Base-by-base conservation (phyloP, 2,329 filamentous ascomycete genomes). In the Podosphaera fusca region DNA sequence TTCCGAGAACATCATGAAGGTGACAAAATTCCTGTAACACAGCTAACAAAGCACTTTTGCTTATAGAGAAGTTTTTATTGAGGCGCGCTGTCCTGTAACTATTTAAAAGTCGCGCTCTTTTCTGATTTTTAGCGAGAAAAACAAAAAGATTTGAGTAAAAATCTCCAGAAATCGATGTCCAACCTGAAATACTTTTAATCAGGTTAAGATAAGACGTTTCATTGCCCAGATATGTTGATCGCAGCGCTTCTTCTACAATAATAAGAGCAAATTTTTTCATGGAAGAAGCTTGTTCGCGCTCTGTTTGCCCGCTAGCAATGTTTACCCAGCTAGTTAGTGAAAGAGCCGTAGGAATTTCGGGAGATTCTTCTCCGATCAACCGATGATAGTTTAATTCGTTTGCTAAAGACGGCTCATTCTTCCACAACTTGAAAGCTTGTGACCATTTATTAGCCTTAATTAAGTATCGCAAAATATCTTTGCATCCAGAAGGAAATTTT, bases 11-110 rank as follows among this genome's bases (percentile, higher is more conserved):
- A 55, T 67, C 66, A 50, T 66, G 61, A 49, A 62, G 35, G 7
- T 63, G 51, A 56, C 65, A 69, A 46, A 65, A 68, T 36, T 64
- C 60, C 10, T 62, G 61, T 56, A 71, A 56, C n/a, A 69, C 55
- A 12, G 58, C 53, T 14, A 67, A 59, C 30, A 71, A 62, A 29
- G 60, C 61, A 46, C 12, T 10, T 40, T 40, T 58, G 34, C 42
- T 59, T 34, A 67, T 62, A 10, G 54, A 38, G 8, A 62, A 52
- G 3, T 57, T 50, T 12, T 55, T 38, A 7, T 53, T 55, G 30
- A 56, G 29, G 1, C 64, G 63, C 30, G 59, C 55, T 47, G 57
- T 59, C 53, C 62, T 58, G 58, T 68, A 68, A 36, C 59, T 60
- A 31, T 59, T 47, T 14, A 64, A 49, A 31, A 60, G 61, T 29